Conservation (phyloP, 2,329 filamentous ascomycete genomes). For the Botrytis paeoniae region DNA sequence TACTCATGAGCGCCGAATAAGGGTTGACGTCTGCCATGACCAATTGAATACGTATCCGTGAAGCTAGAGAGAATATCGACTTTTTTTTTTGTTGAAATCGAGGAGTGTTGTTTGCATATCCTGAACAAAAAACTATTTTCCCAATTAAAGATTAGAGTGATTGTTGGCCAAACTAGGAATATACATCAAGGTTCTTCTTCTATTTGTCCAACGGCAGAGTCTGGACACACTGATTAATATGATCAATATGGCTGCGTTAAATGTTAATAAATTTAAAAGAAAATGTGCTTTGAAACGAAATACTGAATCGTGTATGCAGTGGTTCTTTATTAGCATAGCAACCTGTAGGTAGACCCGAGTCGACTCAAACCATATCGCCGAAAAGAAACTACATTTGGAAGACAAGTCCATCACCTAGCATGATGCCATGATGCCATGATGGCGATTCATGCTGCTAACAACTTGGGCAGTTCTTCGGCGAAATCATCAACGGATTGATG, state of each 20-base stretch:
- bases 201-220: neutral
- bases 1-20: conserved; percentile 27
- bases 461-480: neutral
- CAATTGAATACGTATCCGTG: neutral
- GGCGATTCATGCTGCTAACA: neutral
- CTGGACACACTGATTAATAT: neutral
- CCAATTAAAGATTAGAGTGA: neutral
- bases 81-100: neutral
- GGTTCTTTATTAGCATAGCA: neutral
- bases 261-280: neutral
- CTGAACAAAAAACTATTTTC: neutral
- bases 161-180: neutral
- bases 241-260: neutral
- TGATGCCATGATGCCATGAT: neutral
- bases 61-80: neutral
- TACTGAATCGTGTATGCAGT: neutral
- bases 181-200: neutral
- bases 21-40: neutral
- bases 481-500: neutral
- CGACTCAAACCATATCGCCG: neutral
- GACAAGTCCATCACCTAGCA: neutral
- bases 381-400: neutral
- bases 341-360: neutral
- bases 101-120: neutral
- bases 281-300: neutral